Conservation (phyloP, 2,329 filamentous ascomycete species). For the Cladobotryum mycophilum region DNA sequence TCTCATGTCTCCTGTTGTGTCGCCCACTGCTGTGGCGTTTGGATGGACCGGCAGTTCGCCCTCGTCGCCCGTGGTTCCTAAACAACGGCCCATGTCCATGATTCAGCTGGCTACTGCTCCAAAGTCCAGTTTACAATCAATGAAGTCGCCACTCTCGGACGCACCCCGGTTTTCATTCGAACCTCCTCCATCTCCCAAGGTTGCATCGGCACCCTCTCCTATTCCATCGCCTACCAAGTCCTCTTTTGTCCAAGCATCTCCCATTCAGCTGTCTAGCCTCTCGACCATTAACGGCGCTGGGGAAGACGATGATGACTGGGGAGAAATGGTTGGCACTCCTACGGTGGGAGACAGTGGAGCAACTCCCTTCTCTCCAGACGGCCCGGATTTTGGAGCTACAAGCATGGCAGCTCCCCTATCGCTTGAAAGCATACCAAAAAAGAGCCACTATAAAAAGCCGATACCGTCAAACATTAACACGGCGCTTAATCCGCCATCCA, state of each 20-base stretch:
- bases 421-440: slow-evolving; percentile 1
- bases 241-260: neutral
- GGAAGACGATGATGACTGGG: slow-evolving; percentile 51
- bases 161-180: neutral
- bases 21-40: slow-evolving; percentile 25
- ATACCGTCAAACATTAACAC: neutral
- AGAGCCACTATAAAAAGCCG: neutral
- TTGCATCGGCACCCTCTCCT: neutral
- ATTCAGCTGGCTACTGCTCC: neutral
- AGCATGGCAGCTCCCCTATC: slow-evolving; percentile 1
- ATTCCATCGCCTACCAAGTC: slow-evolving; percentile 5
- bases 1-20: slow-evolving; percentile 16
- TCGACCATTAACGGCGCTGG: neutral
- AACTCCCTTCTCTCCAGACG: neutral
- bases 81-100: slow-evolving; percentile 3
- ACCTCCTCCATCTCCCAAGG: neutral
- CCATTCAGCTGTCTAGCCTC: neutral
- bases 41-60: slow-evolving; percentile 16
- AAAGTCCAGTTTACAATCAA: neutral
- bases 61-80: slow-evolving; percentile 10
- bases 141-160: neutral
- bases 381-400: neutral
- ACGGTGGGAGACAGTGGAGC: slow-evolving; percentile 4
- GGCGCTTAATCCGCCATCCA: neutral
- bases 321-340: slow-evolving; percentile 47